Percentiles rank a stretch among this genome's conserved stretches.
Conservation (phyloP, 768 basidiomycete genomes). For the Leccinum obscurum region DNA sequence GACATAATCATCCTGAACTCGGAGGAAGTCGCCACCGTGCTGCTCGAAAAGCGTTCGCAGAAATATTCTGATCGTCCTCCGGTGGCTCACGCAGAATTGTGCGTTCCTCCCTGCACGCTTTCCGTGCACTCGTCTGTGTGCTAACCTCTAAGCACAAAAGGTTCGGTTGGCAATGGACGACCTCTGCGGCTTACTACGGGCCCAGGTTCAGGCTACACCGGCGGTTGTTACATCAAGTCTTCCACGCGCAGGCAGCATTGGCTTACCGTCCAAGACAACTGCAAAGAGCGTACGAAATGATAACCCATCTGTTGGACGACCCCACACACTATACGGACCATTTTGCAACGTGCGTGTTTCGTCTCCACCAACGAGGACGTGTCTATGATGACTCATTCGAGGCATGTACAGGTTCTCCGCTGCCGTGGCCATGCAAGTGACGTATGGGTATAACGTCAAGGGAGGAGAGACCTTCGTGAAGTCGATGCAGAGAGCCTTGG, state of each 20-base stretch:
- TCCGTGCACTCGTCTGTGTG: neutral
- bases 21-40: constrained; percentile 44
- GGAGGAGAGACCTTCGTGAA: neutral
- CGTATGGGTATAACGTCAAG: neutral
- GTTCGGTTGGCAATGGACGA: neutral
- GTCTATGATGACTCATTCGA: neutral
- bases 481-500: neutral
- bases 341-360: neutral
- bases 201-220: neutral
- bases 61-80: constrained; percentile 43
- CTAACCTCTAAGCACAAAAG: neutral
- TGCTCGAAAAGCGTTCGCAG: constrained; percentile 52
- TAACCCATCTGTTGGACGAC: neutral
- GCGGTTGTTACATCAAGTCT: neutral
- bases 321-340: neutral
- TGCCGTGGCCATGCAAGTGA: neutral
- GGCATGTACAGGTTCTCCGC: neutral
- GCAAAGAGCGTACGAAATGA: neutral
- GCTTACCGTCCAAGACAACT: neutral
- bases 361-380: neutral
- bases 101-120: neutral
- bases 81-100: constrained; percentile 4
- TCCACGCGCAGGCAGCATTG: neutral
- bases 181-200: neutral
- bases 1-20: constrained; percentile 52